A percentile compares a stretch with the other conserved stretches of the same genome.
Evolutionary conservation across 106 monocot species (phyloP).

Genomic region (Acorus gramineus): DNA sequence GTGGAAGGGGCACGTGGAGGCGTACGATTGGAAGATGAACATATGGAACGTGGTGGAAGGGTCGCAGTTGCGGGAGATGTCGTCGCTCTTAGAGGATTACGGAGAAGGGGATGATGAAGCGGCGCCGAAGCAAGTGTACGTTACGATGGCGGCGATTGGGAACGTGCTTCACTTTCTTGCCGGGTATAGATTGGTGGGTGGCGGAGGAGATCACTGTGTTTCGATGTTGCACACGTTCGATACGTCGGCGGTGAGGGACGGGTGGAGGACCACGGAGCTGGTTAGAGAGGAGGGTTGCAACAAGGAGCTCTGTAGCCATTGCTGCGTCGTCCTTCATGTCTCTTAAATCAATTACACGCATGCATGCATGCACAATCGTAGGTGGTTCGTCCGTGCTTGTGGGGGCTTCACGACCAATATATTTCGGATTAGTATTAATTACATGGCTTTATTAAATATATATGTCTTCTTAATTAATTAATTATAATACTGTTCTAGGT

Average conservation of each 20-base stretch:
- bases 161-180: constrained; percentile 21
- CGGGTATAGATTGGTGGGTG: constrained; percentile 11
- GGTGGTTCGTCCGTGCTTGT: too few relatives aligned
- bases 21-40: constrained; percentile 30
- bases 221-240: constrained; percentile 26
- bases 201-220: not conserved
- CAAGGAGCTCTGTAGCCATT: constrained; percentile 15
- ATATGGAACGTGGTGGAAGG: constrained; percentile 34
- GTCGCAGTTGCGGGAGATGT: constrained; percentile 13
- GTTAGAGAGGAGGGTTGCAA: not conserved
- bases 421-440: too few relatives aligned
- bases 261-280: constrained; percentile 7
- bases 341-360: too few relatives aligned
- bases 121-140: constrained; percentile 7
- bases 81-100: not conserved
- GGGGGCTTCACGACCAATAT: too few relatives aligned
- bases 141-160: constrained; percentile 21
- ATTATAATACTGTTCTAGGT: too few relatives aligned
- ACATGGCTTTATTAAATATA: too few relatives aligned
- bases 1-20: constrained; percentile 37
- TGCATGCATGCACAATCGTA: too few relatives aligned
- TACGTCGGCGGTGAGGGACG: not conserved
- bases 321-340: constrained; percentile 3
- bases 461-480: too few relatives aligned
- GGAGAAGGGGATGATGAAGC: not conserved